Conservation (phyloP, 176 grass and related monocot species). For the Ananas comosus region DNA sequence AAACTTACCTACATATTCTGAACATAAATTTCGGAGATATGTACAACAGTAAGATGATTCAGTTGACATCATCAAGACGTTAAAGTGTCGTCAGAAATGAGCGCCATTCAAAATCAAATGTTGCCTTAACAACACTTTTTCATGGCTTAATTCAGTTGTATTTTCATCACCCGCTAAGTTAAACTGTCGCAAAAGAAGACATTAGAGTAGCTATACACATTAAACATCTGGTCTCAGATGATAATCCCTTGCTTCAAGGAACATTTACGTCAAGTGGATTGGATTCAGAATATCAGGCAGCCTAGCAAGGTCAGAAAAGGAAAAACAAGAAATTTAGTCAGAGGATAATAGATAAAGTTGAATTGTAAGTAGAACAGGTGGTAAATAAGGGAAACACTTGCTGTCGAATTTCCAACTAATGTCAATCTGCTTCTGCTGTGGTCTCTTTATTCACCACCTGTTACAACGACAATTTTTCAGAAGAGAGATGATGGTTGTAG, state of each 20-base stretch:
- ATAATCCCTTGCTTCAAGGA: background rate
- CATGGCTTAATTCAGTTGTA: background rate
- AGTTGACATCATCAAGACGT: background rate
- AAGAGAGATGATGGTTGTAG: background rate
- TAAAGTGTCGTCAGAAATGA: background rate
- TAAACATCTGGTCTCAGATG: background rate
- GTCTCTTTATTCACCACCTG: slow-evolving; percentile 35
- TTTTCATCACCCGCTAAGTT: background rate
- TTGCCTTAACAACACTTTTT: background rate
- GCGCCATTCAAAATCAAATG: background rate
- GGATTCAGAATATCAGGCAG: background rate
- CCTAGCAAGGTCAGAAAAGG: background rate
- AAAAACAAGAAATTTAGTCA: background rate
- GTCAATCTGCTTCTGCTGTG: slow-evolving; percentile 18
- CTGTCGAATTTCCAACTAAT: background rate
- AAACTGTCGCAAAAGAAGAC: background rate
- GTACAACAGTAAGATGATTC: background rate
- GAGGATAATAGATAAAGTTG: background rate
- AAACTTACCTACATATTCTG: background rate
- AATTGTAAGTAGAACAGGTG: background rate
- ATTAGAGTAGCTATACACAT: background rate
- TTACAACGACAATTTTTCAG: background rate
- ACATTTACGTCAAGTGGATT: background rate
- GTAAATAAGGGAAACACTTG: background rate
- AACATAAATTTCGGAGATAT: background rate